Evolutionary conservation across 331 rosid genomes (phyloP).

Genomic region (Spiraea crenata): DNA sequence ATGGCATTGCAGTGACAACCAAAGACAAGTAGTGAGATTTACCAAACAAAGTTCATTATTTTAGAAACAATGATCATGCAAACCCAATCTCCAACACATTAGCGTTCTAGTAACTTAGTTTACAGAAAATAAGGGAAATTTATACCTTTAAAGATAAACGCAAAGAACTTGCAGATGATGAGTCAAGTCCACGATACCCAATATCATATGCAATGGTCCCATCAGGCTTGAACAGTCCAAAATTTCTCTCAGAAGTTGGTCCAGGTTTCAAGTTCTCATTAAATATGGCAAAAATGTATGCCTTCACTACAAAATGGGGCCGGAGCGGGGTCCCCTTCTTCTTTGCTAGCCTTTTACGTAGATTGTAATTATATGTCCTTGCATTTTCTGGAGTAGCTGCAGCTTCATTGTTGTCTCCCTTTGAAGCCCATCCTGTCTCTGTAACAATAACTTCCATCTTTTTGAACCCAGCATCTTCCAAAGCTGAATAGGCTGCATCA

Average conservation of each 20-base stretch:
- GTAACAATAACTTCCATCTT: slow-evolving; percentile 86
- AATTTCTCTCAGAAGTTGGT: slow-evolving; percentile 70
- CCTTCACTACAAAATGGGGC: slow-evolving; percentile 69
- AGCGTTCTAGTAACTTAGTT: neutral
- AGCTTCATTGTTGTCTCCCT: slow-evolving; percentile 57
- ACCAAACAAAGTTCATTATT: neutral
- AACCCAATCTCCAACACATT: neutral
- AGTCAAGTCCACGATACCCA: slow-evolving; percentile 76
- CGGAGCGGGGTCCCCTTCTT: slow-evolving; percentile 86
- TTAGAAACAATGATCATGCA: neutral
- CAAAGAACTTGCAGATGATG: slow-evolving; percentile 54
- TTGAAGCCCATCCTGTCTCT: slow-evolving; percentile 95
- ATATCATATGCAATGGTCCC: slow-evolving; percentile 74
- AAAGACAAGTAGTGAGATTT: neutral
- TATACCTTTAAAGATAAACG: slow-evolving; percentile 57
- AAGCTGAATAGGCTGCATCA: slow-evolving; percentile 84
- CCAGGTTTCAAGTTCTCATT: slow-evolving; percentile 71
- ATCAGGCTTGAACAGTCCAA: slow-evolving; percentile 80
- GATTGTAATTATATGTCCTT: slow-evolving; percentile 73
- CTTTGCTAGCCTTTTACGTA: slow-evolving; percentile 82
- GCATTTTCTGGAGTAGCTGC: slow-evolving; percentile 72
- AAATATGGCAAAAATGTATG: slow-evolving; percentile 76
- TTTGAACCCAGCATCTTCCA: slow-evolving; percentile 63
- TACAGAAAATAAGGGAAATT: neutral
- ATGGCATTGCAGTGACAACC: neutral